These are phyloP conservation scores for Solanum lignicaule DNA, from an alignment of 257 asterid species.

Conservation along the genomic window DNA sequence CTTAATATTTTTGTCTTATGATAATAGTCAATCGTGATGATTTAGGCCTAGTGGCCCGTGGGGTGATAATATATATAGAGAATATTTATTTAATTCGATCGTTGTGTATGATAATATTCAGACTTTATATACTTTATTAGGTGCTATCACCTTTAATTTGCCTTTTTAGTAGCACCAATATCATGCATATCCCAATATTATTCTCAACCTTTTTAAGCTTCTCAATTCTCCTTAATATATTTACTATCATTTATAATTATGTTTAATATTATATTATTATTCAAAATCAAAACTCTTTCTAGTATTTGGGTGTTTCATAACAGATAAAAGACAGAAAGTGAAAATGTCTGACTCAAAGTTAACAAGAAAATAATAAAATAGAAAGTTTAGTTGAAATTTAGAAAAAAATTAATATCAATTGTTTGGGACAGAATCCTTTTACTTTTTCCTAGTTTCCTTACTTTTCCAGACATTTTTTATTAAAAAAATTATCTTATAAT, in stretches of 20 bases:
- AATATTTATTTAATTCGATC: background rate
- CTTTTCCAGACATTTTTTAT: no score
- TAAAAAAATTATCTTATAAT: no score
- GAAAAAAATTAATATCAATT: no score
- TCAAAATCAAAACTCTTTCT: slow-evolving; percentile 13
- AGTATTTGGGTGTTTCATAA: slow-evolving; percentile 63
- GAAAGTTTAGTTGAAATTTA: background rate
- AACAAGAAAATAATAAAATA: background rate
- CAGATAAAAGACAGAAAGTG: slow-evolving; percentile 55
- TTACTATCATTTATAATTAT: background rate
- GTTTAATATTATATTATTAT: slow-evolving; percentile 1
- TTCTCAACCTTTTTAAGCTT: slow-evolving; percentile 16
- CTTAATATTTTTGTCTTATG: background rate
- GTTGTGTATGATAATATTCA: slow-evolving; percentile 12
- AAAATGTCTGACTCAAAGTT: slow-evolving; percentile 14
- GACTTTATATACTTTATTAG: background rate
- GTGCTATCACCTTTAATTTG: slow-evolving; percentile 11
- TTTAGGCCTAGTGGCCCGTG: background rate
- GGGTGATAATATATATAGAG: slow-evolving; percentile 10
- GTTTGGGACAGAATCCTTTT: background rate
- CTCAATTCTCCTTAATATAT: background rate
- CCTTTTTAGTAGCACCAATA: slow-evolving; percentile 1
- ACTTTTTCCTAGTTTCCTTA: background rate
- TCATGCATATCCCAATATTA: background rate
- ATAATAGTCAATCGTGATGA: slow-evolving; percentile 24